A percentile compares a stretch with the other conserved stretches of the same genome.
phyloP scores from a whole-genome alignment of 768 basidiomycete species.

The Phanerochaete carnosa region DNA sequence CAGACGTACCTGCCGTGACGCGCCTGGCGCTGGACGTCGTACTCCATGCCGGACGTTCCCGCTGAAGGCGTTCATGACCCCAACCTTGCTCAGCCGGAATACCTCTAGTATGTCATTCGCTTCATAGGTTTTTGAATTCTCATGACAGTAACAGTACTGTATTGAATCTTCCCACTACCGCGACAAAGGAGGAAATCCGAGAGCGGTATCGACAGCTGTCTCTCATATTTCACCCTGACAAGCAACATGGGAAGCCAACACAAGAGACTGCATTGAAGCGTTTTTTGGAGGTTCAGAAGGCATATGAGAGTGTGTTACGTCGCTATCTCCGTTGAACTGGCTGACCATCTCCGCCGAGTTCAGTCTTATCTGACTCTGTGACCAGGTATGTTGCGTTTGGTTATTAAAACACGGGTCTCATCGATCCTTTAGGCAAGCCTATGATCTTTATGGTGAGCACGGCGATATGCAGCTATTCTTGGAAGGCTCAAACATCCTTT shows the following conservation, averaged over 20 bases:
- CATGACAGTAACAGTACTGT: slow-evolving; percentile 44
- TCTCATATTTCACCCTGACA: slow-evolving; percentile 83
- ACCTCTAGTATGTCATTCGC: slow-evolving; percentile 16
- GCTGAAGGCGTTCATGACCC: slow-evolving; percentile 1
- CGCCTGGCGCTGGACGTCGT: not conserved
- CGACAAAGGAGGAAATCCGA: slow-evolving; percentile 66
- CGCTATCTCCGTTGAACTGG: not conserved
- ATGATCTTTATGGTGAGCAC: slow-evolving; percentile 63
- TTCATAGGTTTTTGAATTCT: not conserved
- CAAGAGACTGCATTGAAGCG: slow-evolving; percentile 59
- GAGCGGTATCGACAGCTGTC: slow-evolving; percentile 72
- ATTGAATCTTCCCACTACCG: slow-evolving; percentile 64
- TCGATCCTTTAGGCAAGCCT: slow-evolving; percentile 53
- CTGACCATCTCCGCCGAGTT: slow-evolving; percentile 1
- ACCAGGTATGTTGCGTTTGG: slow-evolving; percentile 45
- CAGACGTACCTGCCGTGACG: not conserved
- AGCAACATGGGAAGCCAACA: slow-evolving; percentile 56
- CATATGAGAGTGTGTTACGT: slow-evolving; percentile 62
- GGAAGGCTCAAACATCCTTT: not conserved
- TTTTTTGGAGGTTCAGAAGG: slow-evolving; percentile 77
- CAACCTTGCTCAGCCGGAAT: slow-evolving; percentile 11
- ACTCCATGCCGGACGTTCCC: not conserved
- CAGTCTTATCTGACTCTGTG: slow-evolving; percentile 69
- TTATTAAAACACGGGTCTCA: slow-evolving; percentile 7
- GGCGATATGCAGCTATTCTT: not conserved